Evolutionary conservation across 441 rosid genomes (phyloP).

Genomic region (Croton setiger): DNA sequence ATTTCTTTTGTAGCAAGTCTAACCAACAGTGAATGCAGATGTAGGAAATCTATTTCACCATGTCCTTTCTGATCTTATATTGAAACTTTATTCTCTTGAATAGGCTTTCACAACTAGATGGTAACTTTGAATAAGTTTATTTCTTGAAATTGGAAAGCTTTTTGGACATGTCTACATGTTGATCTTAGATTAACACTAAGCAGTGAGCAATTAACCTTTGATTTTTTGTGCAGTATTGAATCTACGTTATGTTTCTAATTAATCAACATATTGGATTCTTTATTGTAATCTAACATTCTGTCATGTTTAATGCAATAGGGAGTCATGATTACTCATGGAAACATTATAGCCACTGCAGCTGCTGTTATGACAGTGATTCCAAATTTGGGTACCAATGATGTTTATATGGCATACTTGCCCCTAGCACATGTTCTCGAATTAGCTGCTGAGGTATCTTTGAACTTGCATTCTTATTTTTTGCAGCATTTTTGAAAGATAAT

Average conservation of each 20-base stretch:
- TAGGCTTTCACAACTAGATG: background rate
- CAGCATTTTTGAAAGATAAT: constrained; percentile 1
- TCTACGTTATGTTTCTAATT: background rate
- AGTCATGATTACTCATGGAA: constrained; percentile 91
- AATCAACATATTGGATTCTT: constrained; percentile 1
- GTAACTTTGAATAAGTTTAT: background rate
- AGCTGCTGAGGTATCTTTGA: constrained; percentile 72
- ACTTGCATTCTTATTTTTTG: constrained; percentile 18
- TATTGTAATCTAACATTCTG: constrained; percentile 23
- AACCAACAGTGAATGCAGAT: constrained; percentile 5
- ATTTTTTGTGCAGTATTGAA: background rate
- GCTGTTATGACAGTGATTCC: constrained; percentile 79
- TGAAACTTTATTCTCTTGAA: background rate
- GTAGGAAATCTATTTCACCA: background rate
- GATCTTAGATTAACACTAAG: constrained; percentile 1
- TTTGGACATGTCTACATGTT: constrained; percentile 6
- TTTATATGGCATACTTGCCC: constrained; percentile 83
- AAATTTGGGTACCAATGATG: constrained; percentile 46
- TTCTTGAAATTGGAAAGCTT: background rate
- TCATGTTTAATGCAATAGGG: constrained; percentile 50
- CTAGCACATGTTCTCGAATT: constrained; percentile 95
- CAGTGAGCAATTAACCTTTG: background rate
- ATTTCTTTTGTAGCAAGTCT: background rate
- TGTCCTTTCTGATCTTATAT: background rate
- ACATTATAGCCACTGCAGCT: constrained; percentile 78